phyloP scores from a whole-genome alignment of 805 yeast species.

The Nakazawaea ambrosiae region DNA sequence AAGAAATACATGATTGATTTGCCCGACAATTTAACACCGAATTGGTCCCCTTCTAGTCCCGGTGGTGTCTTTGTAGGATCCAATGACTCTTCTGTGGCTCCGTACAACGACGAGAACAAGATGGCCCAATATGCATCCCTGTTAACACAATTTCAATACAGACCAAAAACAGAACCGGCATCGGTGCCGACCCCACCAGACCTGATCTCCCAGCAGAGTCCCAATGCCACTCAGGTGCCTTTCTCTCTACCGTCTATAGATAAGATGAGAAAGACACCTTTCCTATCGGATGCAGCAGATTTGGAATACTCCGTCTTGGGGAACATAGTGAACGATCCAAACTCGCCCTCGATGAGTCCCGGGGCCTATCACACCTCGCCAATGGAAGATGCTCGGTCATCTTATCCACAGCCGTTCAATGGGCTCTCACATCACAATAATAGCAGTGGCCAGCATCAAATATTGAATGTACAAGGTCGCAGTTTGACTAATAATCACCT shows the following conservation, averaged over 20 bases:
- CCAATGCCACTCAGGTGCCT: neutral
- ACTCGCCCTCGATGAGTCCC: slow-evolving; percentile 19
- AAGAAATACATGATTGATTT: slow-evolving; percentile 74
- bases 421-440: too few relatives aligned
- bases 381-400: slow-evolving; percentile 10
- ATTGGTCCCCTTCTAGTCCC: neutral
- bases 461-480: too few relatives aligned
- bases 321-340: slow-evolving; percentile 48
- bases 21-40: neutral
- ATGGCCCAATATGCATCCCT: slow-evolving; percentile 3
- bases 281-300: slow-evolving; percentile 66
- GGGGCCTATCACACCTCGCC: slow-evolving; percentile 26
- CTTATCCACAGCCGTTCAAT: neutral
- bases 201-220: neutral
- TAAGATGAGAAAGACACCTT: slow-evolving; percentile 28
- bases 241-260: neutral
- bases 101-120: neutral
- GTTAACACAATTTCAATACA: slow-evolving; percentile 6
- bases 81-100: neutral
- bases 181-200: neutral
- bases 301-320: slow-evolving; percentile 66
- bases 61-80: neutral
- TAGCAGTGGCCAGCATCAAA: too few relatives aligned
- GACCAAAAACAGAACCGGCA: neutral
- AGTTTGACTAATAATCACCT: too few relatives aligned